Evolutionary conservation across 331 rosid species (phyloP).

Genomic region (Quercus phellos): DNA sequence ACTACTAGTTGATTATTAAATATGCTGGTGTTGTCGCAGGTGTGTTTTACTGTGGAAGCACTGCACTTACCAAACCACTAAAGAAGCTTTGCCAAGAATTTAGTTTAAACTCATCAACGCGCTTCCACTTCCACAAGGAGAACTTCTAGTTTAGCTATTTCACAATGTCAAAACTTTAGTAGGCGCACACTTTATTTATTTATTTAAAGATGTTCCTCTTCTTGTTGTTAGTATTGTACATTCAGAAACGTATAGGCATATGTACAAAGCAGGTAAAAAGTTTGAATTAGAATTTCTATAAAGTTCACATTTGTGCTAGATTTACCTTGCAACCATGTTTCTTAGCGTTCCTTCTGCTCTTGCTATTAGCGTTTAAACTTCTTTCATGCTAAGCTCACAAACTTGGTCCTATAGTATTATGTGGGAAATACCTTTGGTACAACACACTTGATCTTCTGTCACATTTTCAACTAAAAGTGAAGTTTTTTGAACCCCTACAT

Average conservation of each 20-base stretch:
- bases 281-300: not conserved
- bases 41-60: slow-evolving; percentile 88
- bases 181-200: not conserved
- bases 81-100: slow-evolving; percentile 60
- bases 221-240: not conserved
- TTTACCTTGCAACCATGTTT: too few relatives aligned
- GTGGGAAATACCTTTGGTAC: too few relatives aligned
- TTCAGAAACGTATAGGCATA: not conserved
- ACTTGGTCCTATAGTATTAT: too few relatives aligned
- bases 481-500: too few relatives aligned
- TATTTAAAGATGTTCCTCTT: not conserved
- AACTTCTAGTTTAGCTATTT: slow-evolving; percentile 51
- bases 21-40: slow-evolving; percentile 43
- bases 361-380: too few relatives aligned
- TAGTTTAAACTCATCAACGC: slow-evolving; percentile 61
- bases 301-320: not conserved
- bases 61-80: slow-evolving; percentile 48
- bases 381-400: too few relatives aligned
- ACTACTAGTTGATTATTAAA: not conserved
- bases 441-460: too few relatives aligned
- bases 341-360: too few relatives aligned
- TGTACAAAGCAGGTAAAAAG: not conserved
- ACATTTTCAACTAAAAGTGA: too few relatives aligned
- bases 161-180: not conserved
- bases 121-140: slow-evolving; percentile 87